A percentile compares a stretch with the other conserved stretches of the same genome.
phyloP scores from a whole-genome alignment of 2,329 filamentous ascomycete species.

The Paecilomyces variotii region DNA sequence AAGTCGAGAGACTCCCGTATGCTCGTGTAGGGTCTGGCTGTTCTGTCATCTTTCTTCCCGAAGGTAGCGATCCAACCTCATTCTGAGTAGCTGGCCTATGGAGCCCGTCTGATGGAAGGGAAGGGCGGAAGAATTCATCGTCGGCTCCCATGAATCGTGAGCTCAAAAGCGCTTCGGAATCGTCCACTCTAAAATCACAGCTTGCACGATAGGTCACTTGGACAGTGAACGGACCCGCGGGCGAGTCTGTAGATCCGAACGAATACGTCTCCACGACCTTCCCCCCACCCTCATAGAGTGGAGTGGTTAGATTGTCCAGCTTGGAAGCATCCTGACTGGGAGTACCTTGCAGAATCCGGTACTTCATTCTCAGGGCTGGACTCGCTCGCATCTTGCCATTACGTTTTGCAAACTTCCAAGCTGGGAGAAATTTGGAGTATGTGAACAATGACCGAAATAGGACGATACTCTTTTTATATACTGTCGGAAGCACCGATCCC shows the following conservation, averaged over 20 bases:
- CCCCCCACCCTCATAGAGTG: slow-evolving; percentile 56
- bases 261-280: slow-evolving; percentile 66
- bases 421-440: slow-evolving; percentile 71
- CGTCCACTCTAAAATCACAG: slow-evolving; percentile 84
- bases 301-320: slow-evolving; percentile 62
- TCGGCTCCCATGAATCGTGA: slow-evolving; percentile 90
- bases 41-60: slow-evolving; percentile 44
- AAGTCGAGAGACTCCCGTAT: slow-evolving; percentile 85
- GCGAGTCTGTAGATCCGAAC: slow-evolving; percentile 78
- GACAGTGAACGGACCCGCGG: slow-evolving; percentile 74
- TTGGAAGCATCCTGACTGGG: slow-evolving; percentile 43
- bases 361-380: slow-evolving; percentile 63
- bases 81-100: slow-evolving; percentile 20
- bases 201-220: slow-evolving; percentile 78
- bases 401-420: slow-evolving; percentile 75
- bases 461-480: slow-evolving; percentile 96
- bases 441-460: slow-evolving; percentile 85
- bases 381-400: slow-evolving; percentile 60
- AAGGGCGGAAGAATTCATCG: slow-evolving; percentile 78
- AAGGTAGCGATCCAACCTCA: slow-evolving; percentile 69
- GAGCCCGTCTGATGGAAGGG: slow-evolving; percentile 51
- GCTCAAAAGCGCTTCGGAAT: slow-evolving; percentile 82
- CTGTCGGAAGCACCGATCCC: slow-evolving; percentile 62
- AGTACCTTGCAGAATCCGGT: slow-evolving; percentile 62
- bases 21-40: slow-evolving; percentile 63